Evolutionary conservation across 352 stramenopile genomes (phyloP), one percentile per base, ranked within the genome.

Genomic region (Phytophthora hybrid): DNA sequence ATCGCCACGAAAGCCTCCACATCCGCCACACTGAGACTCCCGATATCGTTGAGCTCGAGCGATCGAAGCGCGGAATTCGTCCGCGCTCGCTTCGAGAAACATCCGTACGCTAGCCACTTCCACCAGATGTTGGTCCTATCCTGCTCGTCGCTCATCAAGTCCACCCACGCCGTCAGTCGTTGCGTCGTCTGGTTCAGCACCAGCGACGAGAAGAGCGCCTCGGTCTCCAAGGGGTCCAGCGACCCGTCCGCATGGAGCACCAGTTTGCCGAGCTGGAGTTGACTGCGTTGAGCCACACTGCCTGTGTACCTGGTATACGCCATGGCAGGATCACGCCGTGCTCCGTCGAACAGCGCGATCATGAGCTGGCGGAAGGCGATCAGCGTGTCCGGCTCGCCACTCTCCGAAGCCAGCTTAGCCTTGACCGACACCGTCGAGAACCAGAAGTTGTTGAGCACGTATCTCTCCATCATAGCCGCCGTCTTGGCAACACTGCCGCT

Each of bases 81-180:
- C 11, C 44, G 49, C 13, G 69, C 69, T 62, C 63, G 56, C 19
- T 73, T 73, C 11, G 69, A 76, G 26, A 76, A 69, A 13, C 46
- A 69, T 10, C 32, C 62, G 39, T 76, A 76, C 1, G 69, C 57
- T 14, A 76, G 16, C 69, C 69, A 73, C 11, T 76, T 72, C 63
- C 69, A 73, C 55, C 34, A 67, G 26, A 29, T 23, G 21, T 55
- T 60, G 1, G 39, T 55, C 1, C 52, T 54, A 8, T 58, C 49
- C 5, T 49, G 39, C 5, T 64, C 55, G 14, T 55, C 11, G 18
- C 6, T 21, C 18, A 31, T 49, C 19, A 55, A 37, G 32, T 53
- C 29, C 23, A 74, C 10, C 46, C 58, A 59, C 32, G 66, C 19
- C 1, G 61, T 59, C 10, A 74, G 4, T 13, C 65, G 62, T 16